Base-by-base conservation (phyloP, 2,329 filamentous ascomycete genomes). In the Nemania bipapillata region DNA sequence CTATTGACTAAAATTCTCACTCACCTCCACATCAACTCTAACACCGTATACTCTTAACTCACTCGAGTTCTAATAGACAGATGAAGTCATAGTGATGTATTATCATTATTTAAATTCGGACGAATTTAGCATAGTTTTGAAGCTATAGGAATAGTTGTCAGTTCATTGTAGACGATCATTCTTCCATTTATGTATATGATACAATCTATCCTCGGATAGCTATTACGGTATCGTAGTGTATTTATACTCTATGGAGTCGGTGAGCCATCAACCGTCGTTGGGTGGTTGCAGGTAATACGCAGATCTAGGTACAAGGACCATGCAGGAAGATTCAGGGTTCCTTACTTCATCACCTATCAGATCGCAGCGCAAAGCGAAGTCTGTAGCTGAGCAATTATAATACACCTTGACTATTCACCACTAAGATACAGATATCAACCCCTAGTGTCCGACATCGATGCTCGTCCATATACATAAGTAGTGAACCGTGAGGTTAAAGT, bases 251-350 rank as follows among this genome's bases (percentile, higher is more conserved):
- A 47, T 53, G 52, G 35, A 59, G 54, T 67, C 65, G 65, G 65
- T 67, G 65, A 63, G 54, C 37, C 37, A 15, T 26, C 40, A 45
- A 22, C 42, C 47, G 22, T 30, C 20, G 20, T 4, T 56, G 15
- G 53, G 30, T 66, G 28, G 8, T 22, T 56, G 32, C n/a, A 37
- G 40, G 35, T 47, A 50, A 32, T 22, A 35, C 37, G 58, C 26
- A 54, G 15, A 30, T 67, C 65, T 49, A 20, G n/a, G n/a, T n/a
- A n/a, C 35, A 63, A 63, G 55, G 28, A 63, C 65, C 59, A 50
- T 67, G 65, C 65, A 55, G 50, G 30, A 66, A n/a, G 57, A 66
- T 67, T 59, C 55, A 47, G 24, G 22, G 37, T 59, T 30, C 47
- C 37, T 30, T 32, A 52, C 47, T n/a, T 55, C 12, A 12, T 53